Percentiles rank a stretch among this genome's conserved stretches.
These are phyloP conservation scores for Aristolochia fimbriata DNA, from an alignment of 164 flowering plant species.

Conservation along the genomic window DNA sequence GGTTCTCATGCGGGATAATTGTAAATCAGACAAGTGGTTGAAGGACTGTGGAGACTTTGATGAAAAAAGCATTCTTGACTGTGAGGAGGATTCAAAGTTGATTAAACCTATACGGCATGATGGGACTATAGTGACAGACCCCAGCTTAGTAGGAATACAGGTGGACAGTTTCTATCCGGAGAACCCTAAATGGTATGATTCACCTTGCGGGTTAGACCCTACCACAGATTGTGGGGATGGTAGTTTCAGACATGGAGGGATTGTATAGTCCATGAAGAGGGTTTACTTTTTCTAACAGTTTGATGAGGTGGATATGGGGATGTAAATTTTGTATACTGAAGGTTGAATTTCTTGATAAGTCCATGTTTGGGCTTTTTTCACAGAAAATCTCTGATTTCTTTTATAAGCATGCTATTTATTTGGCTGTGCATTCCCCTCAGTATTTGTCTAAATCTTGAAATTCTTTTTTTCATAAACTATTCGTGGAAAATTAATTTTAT, in stretches of 20 bases:
- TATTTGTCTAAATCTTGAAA: too few relatives aligned
- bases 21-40: conserved; percentile 84
- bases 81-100: conserved; percentile 71
- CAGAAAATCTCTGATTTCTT: conserved; percentile 17
- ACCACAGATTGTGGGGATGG: conserved; percentile 68
- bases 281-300: conserved; percentile 23
- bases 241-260: conserved; percentile 67
- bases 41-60: conserved; percentile 68
- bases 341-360: conserved; percentile 36
- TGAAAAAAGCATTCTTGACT: conserved; percentile 70
- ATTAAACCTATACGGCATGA: conserved; percentile 77
- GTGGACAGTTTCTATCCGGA: conserved; percentile 87
- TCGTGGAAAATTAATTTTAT: too few relatives aligned
- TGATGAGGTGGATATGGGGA: conserved; percentile 28
- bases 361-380: conserved; percentile 34
- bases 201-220: conserved; percentile 79
- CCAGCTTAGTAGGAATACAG: conserved; percentile 70
- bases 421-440: too few relatives aligned
- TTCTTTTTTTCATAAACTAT: too few relatives aligned
- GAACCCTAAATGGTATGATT: conserved; percentile 92
- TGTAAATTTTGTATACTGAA: conserved; percentile 55
- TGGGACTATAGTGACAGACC: conserved; percentile 56
- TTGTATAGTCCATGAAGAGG: conserved; percentile 32
- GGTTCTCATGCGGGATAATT: conserved; percentile 51
- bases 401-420: too few relatives aligned